Base-by-base conservation (phyloP, 441 rosid species). In the Jatropha podagrica region DNA sequence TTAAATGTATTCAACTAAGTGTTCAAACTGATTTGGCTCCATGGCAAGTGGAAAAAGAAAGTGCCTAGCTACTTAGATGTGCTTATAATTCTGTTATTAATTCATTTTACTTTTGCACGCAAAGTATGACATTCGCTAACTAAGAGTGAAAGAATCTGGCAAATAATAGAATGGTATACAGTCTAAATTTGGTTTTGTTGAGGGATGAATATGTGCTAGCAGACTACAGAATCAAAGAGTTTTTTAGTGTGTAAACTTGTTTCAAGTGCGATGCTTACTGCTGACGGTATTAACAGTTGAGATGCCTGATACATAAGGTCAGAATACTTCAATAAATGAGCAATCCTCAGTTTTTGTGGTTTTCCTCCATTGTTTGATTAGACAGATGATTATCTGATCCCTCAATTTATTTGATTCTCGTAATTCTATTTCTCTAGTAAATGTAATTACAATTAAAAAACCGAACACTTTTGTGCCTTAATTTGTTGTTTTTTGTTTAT, bases 221-320 rank as follows among this genome's bases (percentile, higher is more conserved):
- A 41, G 42, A n/a, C 55, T 40, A 18, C 18, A 41, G 4, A 26
- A 42, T 9, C 40, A 4, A 66, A 40, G 63, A 23, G 26, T 20
- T n/a, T 32, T 1, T 67, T 0, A 48, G 48, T 48, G 40, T 48
- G 51, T 73, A n/a, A 68, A 59, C 65, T 55, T 56, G 65, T 58
- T 27, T 18, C 9, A 42, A 4, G 48, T 32, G 13, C 59, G 15
- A 66, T 65, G 41, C 41, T 10, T 67, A 26, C 7, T 23, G 23
- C 26, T 41, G 44, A 41, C 41, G 55, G 41, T 41, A 15, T 17
- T 42, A 26, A 3, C 37, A 23, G 7, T 14, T 4, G 20, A 72
- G 26, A 18, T 48, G 75, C 61, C 23, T 68, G 78, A 37, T 46
- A 46, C 27, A 58, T 40, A 12, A 69, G 46, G 41, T 69, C 48